Evolutionary conservation across 441 rosid species (phyloP).

Genomic region (Erodium moschatum): DNA sequence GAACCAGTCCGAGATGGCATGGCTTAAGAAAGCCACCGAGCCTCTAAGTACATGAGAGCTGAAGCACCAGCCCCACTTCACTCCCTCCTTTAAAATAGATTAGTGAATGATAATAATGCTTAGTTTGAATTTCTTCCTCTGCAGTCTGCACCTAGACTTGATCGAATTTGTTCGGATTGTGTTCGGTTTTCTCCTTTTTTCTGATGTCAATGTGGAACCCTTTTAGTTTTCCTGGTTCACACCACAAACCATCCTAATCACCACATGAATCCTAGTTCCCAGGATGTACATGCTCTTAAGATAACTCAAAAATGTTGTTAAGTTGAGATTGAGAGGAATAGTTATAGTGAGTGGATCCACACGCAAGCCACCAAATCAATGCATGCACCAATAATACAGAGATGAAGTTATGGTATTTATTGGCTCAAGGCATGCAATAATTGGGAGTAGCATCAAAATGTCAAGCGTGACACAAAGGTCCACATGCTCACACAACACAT

Average conservation of each 20-base stretch:
- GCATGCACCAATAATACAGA: slow-evolving; percentile 11
- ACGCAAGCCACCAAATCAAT: no score
- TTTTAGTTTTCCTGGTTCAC: no score
- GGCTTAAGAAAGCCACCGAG: slow-evolving; percentile 89
- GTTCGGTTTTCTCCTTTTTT: background rate
- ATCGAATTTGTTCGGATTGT: background rate
- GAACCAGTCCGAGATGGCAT: slow-evolving; percentile 56
- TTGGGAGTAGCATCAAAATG: slow-evolving; percentile 16
- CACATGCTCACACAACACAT: slow-evolving; percentile 20
- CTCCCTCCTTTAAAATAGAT: background rate
- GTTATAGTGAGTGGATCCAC: no score
- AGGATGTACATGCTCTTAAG: no score
- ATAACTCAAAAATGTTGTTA: no score
- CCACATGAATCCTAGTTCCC: no score
- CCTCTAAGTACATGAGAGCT: slow-evolving; percentile 36
- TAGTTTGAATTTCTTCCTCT: no score
- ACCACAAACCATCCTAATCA: no score
- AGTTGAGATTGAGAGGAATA: no score
- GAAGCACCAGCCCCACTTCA: background rate
- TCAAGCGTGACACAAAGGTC: slow-evolving; percentile 14
- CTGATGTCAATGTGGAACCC: background rate
- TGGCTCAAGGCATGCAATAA: background rate
- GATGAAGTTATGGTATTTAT: slow-evolving; percentile 6
- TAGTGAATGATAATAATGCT: no score
- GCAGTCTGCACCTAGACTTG: no score